Evolutionary conservation across 176 grass and related monocot species (phyloP), one percentile per base, ranked within the genome.

Genomic region (Chloris gayana): DNA sequence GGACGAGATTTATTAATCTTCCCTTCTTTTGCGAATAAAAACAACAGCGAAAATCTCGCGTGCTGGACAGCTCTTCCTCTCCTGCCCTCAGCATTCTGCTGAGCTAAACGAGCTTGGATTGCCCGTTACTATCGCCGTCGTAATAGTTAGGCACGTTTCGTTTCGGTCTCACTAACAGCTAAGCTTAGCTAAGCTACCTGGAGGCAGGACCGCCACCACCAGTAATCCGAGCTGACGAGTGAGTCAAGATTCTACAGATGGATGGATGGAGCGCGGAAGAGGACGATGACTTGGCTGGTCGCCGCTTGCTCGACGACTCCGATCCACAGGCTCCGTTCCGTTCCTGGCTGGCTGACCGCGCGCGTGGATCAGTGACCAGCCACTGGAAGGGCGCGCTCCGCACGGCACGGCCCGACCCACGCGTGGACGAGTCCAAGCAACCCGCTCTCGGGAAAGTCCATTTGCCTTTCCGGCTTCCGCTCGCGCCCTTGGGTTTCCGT

Each of bases 401-500:
- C 70, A 49, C 59, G 57, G 8, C 80, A n/a, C 15, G 42, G 30
- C 70, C 14, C 27, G 18, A 5, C 69, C 17, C 72, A 35, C 50
- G 3, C 49, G 17, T 30, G 76, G 21, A 49, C 44, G 61, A 49
- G 46, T 67, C 76, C 76, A 79, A 79, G 44, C 62, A 61, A 41
- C 2, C n/a, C n/a, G n/a, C n/a, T n/a, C n/a, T n/a, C n/a, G n/a
- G n/a, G n/a, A n/a, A n/a, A n/a, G n/a, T n/a, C n/a, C n/a, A n/a
- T n/a, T n/a, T 24, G 10, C 24, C 22, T n/a, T n/a, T n/a, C n/a
- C n/a, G n/a, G n/a, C n/a, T n/a, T n/a, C n/a, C 17, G 5, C 54
- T 19, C 1, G 19, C 54, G 56, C 22, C 22, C 19, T 4, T 12
- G 22, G 56, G 56, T n/a, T 29, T 30, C 1, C 12, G 27, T 62